A percentile compares a stretch with the other conserved stretches of the same genome.
Conservation (phyloP, 2,329 filamentous ascomycete genomes). For the Ceratocystis alfenasii region DNA sequence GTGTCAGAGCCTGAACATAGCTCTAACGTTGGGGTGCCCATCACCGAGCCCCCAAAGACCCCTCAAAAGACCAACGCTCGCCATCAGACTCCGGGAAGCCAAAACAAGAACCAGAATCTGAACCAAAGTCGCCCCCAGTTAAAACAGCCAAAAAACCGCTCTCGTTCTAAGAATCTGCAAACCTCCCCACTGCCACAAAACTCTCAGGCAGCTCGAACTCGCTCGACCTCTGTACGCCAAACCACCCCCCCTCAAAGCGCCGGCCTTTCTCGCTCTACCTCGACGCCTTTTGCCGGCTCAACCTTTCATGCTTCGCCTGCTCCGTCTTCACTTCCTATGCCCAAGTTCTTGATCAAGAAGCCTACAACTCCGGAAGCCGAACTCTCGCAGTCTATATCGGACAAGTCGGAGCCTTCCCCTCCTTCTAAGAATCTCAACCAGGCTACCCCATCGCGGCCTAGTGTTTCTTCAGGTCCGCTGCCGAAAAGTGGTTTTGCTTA, state of each 20-base stretch:
- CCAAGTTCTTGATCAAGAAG: slow-evolving; percentile 64
- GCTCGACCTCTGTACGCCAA: slow-evolving; percentile 16
- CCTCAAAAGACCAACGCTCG: slow-evolving; percentile 34
- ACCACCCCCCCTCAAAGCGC: slow-evolving; percentile 21
- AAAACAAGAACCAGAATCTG: slow-evolving; percentile 23
- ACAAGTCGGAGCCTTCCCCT: slow-evolving; percentile 4
- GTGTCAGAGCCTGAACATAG: slow-evolving; percentile 45
- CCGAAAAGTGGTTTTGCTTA: slow-evolving; percentile 27
- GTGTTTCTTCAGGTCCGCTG: neutral
- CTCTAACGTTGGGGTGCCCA: slow-evolving; percentile 15
- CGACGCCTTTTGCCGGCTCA: slow-evolving; percentile 70
- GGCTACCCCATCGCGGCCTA: slow-evolving; percentile 13
- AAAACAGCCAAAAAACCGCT: slow-evolving; percentile 24
- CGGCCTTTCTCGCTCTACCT: slow-evolving; percentile 15
- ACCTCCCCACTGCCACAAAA: slow-evolving; percentile 36
- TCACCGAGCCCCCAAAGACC: slow-evolving; percentile 32
- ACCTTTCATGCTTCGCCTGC: slow-evolving; percentile 93
- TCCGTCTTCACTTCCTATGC: slow-evolving; percentile 77
- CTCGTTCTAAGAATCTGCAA: slow-evolving; percentile 23
- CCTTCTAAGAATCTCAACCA: neutral
- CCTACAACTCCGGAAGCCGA: slow-evolving; percentile 9
- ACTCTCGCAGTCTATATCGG: slow-evolving; percentile 30
- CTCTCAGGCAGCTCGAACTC: slow-evolving; percentile 33
- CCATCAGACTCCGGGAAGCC: slow-evolving; percentile 30
- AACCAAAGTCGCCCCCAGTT: slow-evolving; percentile 24